phyloP scores from a whole-genome alignment of 2,329 filamentous ascomycete genomes.

The Tolypocladium ovalisporum region DNA sequence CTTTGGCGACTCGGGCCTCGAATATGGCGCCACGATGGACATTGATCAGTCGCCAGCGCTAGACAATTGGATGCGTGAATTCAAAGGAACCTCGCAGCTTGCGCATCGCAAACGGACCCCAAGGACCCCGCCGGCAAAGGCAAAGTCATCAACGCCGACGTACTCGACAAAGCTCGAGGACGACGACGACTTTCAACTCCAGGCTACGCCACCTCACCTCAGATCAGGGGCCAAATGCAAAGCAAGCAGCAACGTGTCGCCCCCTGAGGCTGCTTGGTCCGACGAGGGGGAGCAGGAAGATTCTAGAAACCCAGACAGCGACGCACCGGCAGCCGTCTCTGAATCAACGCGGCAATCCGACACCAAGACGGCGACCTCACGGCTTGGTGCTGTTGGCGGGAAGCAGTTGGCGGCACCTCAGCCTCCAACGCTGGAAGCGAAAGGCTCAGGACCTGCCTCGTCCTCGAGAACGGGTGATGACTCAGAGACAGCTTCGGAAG shows the following conservation, averaged over 20 bases:
- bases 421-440: constrained; percentile 7
- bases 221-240: constrained; percentile 13
- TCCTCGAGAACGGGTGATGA: constrained; percentile 11
- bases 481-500: constrained; percentile 34
- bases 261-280: constrained; percentile 16
- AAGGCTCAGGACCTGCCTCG: constrained; percentile 1
- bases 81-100: constrained; percentile 20
- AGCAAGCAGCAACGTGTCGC: constrained; percentile 4
- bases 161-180: constrained; percentile 18
- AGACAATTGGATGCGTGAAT: constrained; percentile 38
- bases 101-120: constrained; percentile 8
- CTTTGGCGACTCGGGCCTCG: constrained; percentile 26
- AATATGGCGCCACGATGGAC: constrained; percentile 15
- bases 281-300: constrained; percentile 22
- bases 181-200: constrained; percentile 42
- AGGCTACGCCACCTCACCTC: constrained; percentile 32
- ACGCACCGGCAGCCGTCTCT: constrained; percentile 7
- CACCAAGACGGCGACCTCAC: constrained; percentile 8
- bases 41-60: constrained; percentile 22
- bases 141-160: constrained; percentile 5
- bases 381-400: constrained; percentile 25
- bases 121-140: constrained; percentile 3
- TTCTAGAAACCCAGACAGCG: constrained; percentile 7
- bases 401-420: constrained; percentile 14
- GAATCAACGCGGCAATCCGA: constrained; percentile 7